Evolutionary conservation across 768 basidiomycete genomes (phyloP).

Genomic region (Candolleomyces aberdarensis): DNA sequence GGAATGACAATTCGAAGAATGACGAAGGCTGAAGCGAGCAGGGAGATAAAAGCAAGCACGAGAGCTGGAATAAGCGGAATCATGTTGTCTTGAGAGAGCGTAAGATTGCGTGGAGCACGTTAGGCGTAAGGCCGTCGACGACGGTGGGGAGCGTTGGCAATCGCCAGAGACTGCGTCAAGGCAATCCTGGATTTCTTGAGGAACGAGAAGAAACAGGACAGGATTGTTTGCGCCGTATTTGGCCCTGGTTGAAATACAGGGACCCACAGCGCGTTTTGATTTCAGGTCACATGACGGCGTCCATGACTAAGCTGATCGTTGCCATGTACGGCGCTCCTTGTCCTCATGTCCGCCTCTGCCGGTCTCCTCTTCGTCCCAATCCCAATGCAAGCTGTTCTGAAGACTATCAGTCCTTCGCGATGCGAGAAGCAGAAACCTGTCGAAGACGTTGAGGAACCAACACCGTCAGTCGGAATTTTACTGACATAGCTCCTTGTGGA

Average conservation of each 20-base stretch:
- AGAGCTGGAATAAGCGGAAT: constrained; percentile 66
- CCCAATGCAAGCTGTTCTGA: no score
- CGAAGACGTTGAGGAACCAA: no score
- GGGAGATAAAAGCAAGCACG: constrained; percentile 66
- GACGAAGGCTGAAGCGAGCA: constrained; percentile 69
- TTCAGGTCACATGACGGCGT: constrained; percentile 29
- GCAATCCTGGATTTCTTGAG: constrained; percentile 4
- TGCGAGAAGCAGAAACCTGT: no score
- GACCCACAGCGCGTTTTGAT: constrained; percentile 22
- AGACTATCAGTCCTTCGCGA: no score
- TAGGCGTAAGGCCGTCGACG: constrained; percentile 41
- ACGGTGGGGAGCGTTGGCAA: constrained; percentile 29
- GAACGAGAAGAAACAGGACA: constrained; percentile 11
- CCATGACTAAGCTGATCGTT: constrained; percentile 2
- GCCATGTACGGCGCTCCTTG: background rate
- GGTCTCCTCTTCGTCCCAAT: background rate
- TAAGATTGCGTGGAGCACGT: constrained; percentile 36
- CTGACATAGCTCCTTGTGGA: background rate
- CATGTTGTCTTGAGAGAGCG: constrained; percentile 53
- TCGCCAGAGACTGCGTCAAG: constrained; percentile 21
- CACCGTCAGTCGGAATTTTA: no score
- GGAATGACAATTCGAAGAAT: constrained; percentile 75
- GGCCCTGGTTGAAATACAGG: constrained; percentile 34
- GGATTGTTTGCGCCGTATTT: constrained; percentile 35
- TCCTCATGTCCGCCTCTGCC: background rate